phyloP scores from a whole-genome alignment of 2,329 filamentous ascomycete species.

The Cryoendolithus antarcticus region DNA sequence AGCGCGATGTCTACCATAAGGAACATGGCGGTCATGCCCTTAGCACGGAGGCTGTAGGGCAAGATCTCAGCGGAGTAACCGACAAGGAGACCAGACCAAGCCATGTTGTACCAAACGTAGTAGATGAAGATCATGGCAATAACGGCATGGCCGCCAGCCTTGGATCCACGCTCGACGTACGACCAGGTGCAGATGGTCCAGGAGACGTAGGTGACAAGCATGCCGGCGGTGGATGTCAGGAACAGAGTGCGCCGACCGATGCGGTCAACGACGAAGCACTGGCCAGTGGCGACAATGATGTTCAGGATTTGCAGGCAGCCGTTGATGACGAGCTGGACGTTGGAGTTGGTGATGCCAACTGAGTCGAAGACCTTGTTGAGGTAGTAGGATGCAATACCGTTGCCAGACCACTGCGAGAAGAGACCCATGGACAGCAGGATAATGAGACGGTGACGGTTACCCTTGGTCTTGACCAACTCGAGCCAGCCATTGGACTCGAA shows the following conservation, averaged over 20 bases:
- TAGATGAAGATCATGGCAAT: slow-evolving; percentile 24
- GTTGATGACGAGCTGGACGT: slow-evolving; percentile 31
- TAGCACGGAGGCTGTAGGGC: slow-evolving; percentile 35
- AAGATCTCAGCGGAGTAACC: slow-evolving; percentile 36
- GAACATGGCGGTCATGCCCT: slow-evolving; percentile 33
- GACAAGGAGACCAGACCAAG: slow-evolving; percentile 31
- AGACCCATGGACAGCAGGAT: slow-evolving; percentile 43
- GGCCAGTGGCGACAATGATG: slow-evolving; percentile 41
- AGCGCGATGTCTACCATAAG: slow-evolving; percentile 33
- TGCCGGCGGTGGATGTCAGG: slow-evolving; percentile 26
- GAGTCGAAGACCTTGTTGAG: slow-evolving; percentile 22
- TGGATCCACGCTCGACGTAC: slow-evolving; percentile 14
- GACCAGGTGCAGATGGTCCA: slow-evolving; percentile 26
- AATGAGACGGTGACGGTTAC: slow-evolving; percentile 42
- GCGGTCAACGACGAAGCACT: slow-evolving; percentile 24
- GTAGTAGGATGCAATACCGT: slow-evolving; percentile 36
- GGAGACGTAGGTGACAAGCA: slow-evolving; percentile 27
- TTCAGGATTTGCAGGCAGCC: slow-evolving; percentile 48
- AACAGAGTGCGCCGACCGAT: slow-evolving; percentile 25
- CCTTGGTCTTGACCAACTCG: slow-evolving; percentile 37
- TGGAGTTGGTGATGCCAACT: slow-evolving; percentile 24
- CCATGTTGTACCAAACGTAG: slow-evolving; percentile 27
- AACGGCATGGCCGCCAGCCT: slow-evolving; percentile 18
- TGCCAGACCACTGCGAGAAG: slow-evolving; percentile 48
- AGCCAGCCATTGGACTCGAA: slow-evolving; percentile 34